phyloP scores from a whole-genome alignment of 805 yeast genomes.

The Ogataea zsoltii region DNA sequence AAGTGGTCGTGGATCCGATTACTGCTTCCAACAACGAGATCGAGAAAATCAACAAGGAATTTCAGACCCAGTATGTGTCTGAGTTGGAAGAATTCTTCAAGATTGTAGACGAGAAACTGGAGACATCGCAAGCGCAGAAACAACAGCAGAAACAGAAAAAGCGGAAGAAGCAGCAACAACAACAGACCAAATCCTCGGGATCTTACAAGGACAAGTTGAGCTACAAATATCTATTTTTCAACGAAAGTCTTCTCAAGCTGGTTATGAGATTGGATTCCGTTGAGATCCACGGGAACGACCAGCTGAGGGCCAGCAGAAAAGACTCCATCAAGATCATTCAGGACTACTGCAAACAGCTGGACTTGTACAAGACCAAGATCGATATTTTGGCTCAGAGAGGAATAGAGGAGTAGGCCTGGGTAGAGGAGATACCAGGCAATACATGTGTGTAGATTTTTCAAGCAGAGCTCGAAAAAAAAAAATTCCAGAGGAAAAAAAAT shows the following conservation, averaged over 20 bases:
- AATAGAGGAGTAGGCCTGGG: slow-evolving; percentile 7
- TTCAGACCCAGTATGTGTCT: slow-evolving; percentile 18
- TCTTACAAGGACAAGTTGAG: slow-evolving; percentile 29
- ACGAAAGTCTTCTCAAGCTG: slow-evolving; percentile 67
- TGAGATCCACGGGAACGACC: slow-evolving; percentile 43
- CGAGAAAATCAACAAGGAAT: slow-evolving; percentile 15
- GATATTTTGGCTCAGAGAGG: slow-evolving; percentile 21
- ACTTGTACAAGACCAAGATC: slow-evolving; percentile 30
- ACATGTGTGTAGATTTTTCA: slow-evolving; percentile 1
- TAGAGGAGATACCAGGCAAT: neutral
- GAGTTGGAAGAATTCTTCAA: slow-evolving; percentile 14
- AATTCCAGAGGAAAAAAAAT: neutral
- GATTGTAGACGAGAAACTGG: slow-evolving; percentile 17
- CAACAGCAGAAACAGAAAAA: slow-evolving; percentile 9
- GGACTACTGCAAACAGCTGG: slow-evolving; percentile 55
- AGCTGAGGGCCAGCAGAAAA: slow-evolving; percentile 59
- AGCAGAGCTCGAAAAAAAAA: neutral
- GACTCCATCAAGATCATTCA: slow-evolving; percentile 62
- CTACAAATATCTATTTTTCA: slow-evolving; percentile 58
- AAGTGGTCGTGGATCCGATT: slow-evolving; percentile 22
- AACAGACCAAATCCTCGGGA: neutral
- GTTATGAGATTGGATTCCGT: slow-evolving; percentile 67
- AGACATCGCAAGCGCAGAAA: slow-evolving; percentile 2
- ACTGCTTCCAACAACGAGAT: slow-evolving; percentile 20
- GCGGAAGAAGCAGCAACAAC: slow-evolving; percentile 11